Evolutionary conservation across 768 basidiomycete species (phyloP).

Genomic region (Lentinula sp.): DNA sequence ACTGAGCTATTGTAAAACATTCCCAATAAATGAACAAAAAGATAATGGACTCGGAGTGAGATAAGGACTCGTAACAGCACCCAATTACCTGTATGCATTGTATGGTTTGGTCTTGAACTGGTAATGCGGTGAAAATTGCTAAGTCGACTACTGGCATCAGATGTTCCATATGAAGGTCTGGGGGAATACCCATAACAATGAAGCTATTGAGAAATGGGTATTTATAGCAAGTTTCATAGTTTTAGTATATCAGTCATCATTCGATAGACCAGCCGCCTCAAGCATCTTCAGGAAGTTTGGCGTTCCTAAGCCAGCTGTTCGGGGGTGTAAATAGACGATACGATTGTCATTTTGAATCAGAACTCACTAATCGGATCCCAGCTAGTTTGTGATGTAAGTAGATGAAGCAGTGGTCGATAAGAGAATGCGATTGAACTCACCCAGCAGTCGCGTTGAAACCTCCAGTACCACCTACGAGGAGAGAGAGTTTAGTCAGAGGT

Average conservation of each 20-base stretch:
- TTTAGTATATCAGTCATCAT: neutral
- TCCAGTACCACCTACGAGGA: neutral
- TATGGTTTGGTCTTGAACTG: no score
- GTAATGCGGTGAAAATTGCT: no score
- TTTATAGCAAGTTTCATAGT: no score
- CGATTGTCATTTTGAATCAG: neutral
- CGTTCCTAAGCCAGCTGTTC: constrained; percentile 2
- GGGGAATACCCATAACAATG: no score
- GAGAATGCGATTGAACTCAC: neutral
- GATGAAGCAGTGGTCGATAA: neutral
- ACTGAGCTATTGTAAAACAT: no score
- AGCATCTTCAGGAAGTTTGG: constrained; percentile 3
- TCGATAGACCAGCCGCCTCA: neutral
- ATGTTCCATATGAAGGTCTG: no score
- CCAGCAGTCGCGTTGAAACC: constrained; percentile 1
- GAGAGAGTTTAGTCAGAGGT: neutral
- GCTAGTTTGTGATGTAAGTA: neutral
- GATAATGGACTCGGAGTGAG: no score
- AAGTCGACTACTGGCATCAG: no score
- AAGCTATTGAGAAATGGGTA: no score
- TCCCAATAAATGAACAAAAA: no score
- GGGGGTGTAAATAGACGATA: neutral
- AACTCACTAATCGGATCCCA: constrained; percentile 2
- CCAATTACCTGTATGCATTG: no score
- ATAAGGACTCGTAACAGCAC: no score